Base-by-base conservation (phyloP, 1,284 basidiomycete genomes). In the Ustilago bromivora region DNA sequence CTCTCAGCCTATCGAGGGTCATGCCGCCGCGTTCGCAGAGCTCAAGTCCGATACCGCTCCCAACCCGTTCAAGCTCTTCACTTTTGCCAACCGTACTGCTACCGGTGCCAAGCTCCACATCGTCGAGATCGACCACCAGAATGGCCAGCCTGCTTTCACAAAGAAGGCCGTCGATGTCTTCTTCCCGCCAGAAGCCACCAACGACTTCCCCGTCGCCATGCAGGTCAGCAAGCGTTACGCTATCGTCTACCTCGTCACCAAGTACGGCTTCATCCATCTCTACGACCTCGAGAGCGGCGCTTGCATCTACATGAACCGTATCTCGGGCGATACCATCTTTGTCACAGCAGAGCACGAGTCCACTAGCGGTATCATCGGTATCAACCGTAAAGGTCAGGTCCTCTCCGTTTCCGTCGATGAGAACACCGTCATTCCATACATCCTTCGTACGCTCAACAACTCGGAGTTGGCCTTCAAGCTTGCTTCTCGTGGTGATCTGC, bases 171-270 rank as follows among this genome's bases (percentile, higher is more conserved):
- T 99, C 77, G 97, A 99, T 82, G 96, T 99, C 60, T 99, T 98
- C 89, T 99, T 99, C 91, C 97, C 97, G 63, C 92, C 95, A 1
- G 97, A 99, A 87, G 97, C 97, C 4, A 93, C 93, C 54, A 98
- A 96, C 87, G 97, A 99, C 87, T 99, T 99, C 90, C 97, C 97
- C n/a, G 97, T 99, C 47, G 94, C 96, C 35, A 98, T 99, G 94
- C 97, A 99, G 87, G 94, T 98, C 53, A 99, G 96, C 61, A 92
- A 93, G 87, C 94, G 95, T 84, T 96, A 98, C 87, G 96, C 96
- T 56, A 95, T 99, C 87, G 90, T 98, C 83, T 99, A 97, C 88
- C 90, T 99, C 70, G 94, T 98, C 84, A 99, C 97, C 71, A 99
- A 99, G 87, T 99, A 95, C 87, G 97, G 97, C 58, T 99, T 99